Base-by-base conservation (phyloP, 352 stramenopile species). In the Phytophthora kernoviae region DNA sequence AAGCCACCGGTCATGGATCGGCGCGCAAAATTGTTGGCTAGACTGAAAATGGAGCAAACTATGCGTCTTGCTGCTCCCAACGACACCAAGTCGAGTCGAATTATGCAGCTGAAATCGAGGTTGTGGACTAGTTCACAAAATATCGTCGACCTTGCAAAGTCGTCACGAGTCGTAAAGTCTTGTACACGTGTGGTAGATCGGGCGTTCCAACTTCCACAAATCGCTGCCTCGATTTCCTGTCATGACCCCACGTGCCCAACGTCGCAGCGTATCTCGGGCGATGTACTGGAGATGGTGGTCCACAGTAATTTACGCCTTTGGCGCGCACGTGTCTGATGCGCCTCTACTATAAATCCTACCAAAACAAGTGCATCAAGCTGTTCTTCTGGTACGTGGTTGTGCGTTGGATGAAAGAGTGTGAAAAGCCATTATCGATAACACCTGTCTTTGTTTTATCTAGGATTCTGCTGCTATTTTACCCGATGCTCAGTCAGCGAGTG, bases 291-390 rank as follows among this genome's bases (percentile, higher is more conserved):
- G 4, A 90, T 90, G 77, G 75, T 90, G 22, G 66, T 92, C 5
- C 65, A 79, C 14, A 92, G 80, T 58, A 92, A 92, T 51, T 39
- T 92, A 22, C 77, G 80, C 1, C 61, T 92, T 3, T 92, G 80
- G 80, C 69, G 77, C 11, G 81, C 80, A 18, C 83, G 83, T 14
- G 68, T 90, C 14, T 81, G 75, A 66, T 92, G 32, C 81, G 83
- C 0, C 62, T 92, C 10, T 90, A 90, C 60, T 92, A 84, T 54
- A 73, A 77, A 40, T 74, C 77, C 21, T 92, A 88, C 61, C 68
- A 87, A 48, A 90, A 92, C 73, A 85, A 84, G 55, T 90, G 81
- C 48, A 86, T 85, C 54, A 92, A 90, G 58, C 53, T 92, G 18
- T 67, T 87, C 21, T 90, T 92, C 48, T 92, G 83, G 78, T 84